Evolutionary conservation across 805 yeast genomes (phyloP).

Genomic region (Danielozyma ontarioensis): DNA sequence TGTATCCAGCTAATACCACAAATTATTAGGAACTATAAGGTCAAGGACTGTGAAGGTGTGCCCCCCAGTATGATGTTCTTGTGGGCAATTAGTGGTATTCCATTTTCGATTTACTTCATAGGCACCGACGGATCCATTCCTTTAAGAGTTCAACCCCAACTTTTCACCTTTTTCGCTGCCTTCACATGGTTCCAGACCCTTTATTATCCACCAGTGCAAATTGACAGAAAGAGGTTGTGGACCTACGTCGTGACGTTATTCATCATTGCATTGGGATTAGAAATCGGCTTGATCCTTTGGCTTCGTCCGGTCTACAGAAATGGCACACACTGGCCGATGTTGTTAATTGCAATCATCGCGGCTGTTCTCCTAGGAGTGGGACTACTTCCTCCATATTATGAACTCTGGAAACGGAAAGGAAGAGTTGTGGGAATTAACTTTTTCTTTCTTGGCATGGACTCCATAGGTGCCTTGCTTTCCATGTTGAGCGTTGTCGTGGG

Average conservation of each 20-base stretch:
- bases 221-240: conserved; percentile 31
- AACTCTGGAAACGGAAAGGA: conserved; percentile 73
- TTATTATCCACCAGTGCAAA: conserved; percentile 63
- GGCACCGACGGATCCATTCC: conserved; percentile 69
- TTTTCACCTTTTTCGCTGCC: conserved; percentile 66
- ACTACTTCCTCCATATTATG: conserved; percentile 83
- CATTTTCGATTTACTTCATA: conserved; percentile 81
- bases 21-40: conserved; percentile 64
- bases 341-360: conserved; percentile 77
- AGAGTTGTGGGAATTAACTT: conserved; percentile 88
- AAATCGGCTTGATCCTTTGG: conserved; percentile 69
- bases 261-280: conserved; percentile 49
- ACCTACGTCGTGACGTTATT: conserved; percentile 33
- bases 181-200: conserved; percentile 59
- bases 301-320: conserved; percentile 48
- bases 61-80: conserved; percentile 85
- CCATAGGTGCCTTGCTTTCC: conserved; percentile 75
- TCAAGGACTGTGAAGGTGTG: conserved; percentile 78
- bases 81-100: conserved; percentile 71
- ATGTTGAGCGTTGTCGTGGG: conserved; percentile 54
- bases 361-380: conserved; percentile 73
- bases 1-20: conserved; percentile 89
- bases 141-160: conserved; percentile 80
- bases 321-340: conserved; percentile 68
- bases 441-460: conserved; percentile 68